Percentiles rank a stretch among this genome's conserved stretches.
phyloP scores from a whole-genome alignment of 2,329 filamentous ascomycete genomes.

The Stagonosporopsis cucurbitacearum region DNA sequence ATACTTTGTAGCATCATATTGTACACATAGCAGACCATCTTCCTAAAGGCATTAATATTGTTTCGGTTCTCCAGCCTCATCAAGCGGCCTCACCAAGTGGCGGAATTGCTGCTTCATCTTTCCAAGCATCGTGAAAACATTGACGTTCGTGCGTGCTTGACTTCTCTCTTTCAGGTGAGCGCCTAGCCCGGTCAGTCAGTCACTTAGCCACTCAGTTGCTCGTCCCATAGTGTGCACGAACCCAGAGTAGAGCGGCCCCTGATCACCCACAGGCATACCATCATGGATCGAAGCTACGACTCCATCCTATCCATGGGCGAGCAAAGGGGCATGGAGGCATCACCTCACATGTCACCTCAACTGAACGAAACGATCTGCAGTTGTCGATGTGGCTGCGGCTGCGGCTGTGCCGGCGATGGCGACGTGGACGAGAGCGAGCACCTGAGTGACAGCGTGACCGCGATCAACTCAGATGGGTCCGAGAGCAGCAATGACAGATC shows the following conservation, averaged over 20 bases:
- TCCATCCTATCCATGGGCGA: constrained; percentile 4
- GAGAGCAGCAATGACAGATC: background rate
- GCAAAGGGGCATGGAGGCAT: constrained; percentile 10
- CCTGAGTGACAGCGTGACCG: constrained; percentile 11
- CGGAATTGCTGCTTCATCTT: background rate
- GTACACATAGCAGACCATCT: constrained; percentile 1
- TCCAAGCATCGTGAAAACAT: background rate
- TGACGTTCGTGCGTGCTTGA: background rate
- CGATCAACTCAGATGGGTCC: constrained; percentile 2
- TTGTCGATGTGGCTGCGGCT: constrained; percentile 34
- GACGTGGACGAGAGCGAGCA: constrained; percentile 10
- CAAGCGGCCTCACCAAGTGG: background rate
- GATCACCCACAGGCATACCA: background rate
- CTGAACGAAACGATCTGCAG: constrained; percentile 32
- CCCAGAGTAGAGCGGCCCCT: background rate
- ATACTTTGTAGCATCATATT: background rate
- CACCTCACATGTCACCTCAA: constrained; percentile 27
- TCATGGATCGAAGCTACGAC: constrained; percentile 11
- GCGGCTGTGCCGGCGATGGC: constrained; percentile 19
- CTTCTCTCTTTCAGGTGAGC: background rate
- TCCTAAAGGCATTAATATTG: background rate
- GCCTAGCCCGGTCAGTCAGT: background rate
- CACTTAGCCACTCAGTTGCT: background rate
- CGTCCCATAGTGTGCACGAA: background rate
- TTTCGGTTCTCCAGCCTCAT: background rate